Percentiles rank a stretch among this genome's conserved stretches.
Evolutionary conservation across 1,139 yeast species (phyloP).

Genomic region (Taphrina populina): DNA sequence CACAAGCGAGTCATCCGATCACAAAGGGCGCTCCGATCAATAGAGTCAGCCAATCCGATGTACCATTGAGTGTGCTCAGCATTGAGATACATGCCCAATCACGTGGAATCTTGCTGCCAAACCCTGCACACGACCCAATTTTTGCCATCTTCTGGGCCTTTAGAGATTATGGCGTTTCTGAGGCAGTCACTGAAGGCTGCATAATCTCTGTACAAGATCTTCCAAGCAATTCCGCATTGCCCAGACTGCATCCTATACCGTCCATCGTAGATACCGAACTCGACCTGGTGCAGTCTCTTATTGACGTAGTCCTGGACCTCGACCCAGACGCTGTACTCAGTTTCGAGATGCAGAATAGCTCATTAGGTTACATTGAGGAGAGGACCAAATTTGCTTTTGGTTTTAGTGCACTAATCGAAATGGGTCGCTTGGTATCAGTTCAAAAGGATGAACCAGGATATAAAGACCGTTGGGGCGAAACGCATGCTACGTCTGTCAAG

Average conservation of each 20-base stretch:
- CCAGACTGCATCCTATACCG: neutral
- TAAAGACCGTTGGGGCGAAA: slow-evolving; percentile 78
- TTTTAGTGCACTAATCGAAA: slow-evolving; percentile 52
- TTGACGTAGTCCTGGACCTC: slow-evolving; percentile 56
- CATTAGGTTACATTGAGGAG: slow-evolving; percentile 89
- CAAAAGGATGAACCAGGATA: slow-evolving; percentile 44
- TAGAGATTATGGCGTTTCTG: slow-evolving; percentile 43
- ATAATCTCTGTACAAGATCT: slow-evolving; percentile 8
- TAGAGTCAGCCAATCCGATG: slow-evolving; percentile 21
- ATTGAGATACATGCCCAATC: slow-evolving; percentile 49
- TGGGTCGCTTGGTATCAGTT: slow-evolving; percentile 46
- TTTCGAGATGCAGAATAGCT: slow-evolving; percentile 71
- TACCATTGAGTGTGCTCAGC: slow-evolving; percentile 27
- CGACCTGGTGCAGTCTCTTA: slow-evolving; percentile 57
- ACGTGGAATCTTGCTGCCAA: slow-evolving; percentile 55
- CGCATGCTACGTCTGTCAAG: slow-evolving; percentile 67
- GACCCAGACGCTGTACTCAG: slow-evolving; percentile 92
- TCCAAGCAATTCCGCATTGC: neutral
- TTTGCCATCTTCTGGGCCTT: slow-evolving; percentile 62
- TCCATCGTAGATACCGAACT: slow-evolving; percentile 50
- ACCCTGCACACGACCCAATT: slow-evolving; percentile 64
- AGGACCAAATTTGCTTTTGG: slow-evolving; percentile 53
- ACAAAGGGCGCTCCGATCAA: neutral
- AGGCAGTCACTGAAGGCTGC: slow-evolving; percentile 16
- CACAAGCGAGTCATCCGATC: slow-evolving; percentile 1